Evolutionary conservation across 257 asterid species (phyloP).

Genomic region (Mitragyna speciosa): DNA sequence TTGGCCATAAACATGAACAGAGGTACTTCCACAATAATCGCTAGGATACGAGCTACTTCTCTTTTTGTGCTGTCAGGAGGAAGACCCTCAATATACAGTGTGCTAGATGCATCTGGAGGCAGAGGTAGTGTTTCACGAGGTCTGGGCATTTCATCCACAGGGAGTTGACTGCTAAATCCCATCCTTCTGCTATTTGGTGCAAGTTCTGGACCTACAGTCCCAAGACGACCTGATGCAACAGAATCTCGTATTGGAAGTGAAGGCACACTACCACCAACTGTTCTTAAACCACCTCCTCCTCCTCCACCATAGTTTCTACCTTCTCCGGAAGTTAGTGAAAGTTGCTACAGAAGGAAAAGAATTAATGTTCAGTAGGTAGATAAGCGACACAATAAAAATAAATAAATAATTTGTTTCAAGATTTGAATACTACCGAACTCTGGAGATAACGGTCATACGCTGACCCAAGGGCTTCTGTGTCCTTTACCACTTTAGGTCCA

Average conservation of each 20-base stretch:
- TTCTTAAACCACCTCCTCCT: constrained; percentile 35
- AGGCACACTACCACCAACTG: constrained; percentile 31
- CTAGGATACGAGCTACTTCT: constrained; percentile 66
- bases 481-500: constrained; percentile 33
- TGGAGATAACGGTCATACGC: constrained; percentile 58
- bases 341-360: constrained; percentile 34
- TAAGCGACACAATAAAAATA: constrained; percentile 11
- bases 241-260: constrained; percentile 34
- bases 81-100: constrained; percentile 57
- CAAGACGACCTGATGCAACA: constrained; percentile 30
- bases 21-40: constrained; percentile 2
- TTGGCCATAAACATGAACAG: not conserved
- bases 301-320: constrained; percentile 31
- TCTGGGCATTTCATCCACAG: constrained; percentile 36
- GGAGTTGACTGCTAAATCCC: constrained; percentile 34
- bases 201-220: constrained; percentile 28
- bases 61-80: constrained; percentile 52
- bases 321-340: constrained; percentile 39
- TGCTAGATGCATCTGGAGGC: constrained; percentile 60
- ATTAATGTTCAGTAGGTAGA: constrained; percentile 11
- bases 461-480: constrained; percentile 44
- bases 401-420: constrained; percentile 10
- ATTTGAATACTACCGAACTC: constrained; percentile 40
- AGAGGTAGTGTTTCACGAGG: constrained; percentile 45
- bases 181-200: constrained; percentile 38